These are phyloP conservation scores for Podosphaera fusca DNA, from an alignment of 2,329 filamentous ascomycete species.

Conservation along the genomic window DNA sequence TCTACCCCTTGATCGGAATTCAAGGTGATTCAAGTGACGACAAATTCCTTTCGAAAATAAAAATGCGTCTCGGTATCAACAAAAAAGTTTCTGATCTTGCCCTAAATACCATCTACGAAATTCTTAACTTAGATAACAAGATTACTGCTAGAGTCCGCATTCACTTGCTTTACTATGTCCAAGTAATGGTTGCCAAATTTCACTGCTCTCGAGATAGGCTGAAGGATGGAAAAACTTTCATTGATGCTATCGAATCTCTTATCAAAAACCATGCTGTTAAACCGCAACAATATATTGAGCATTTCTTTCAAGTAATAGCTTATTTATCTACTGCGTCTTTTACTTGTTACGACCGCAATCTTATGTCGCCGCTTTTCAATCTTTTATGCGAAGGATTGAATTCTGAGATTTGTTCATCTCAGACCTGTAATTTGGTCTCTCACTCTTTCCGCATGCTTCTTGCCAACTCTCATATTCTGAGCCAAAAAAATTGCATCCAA, in stretches of 20 bases:
- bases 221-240: conserved; percentile 1
- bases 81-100: conserved; percentile 6
- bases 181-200: conserved; percentile 15
- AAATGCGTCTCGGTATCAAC: conserved; percentile 3
- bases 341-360: conserved; percentile 7
- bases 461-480: conserved; percentile 10
- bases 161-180: conserved; percentile 3
- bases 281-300: conserved; percentile 3
- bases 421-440: conserved; percentile 8
- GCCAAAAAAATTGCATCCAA: conserved; percentile 12
- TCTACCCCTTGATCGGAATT: conserved; percentile 11
- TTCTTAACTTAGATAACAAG: background rate
- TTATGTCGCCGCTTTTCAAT: conserved; percentile 5
- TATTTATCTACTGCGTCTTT: conserved; percentile 13
- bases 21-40: conserved; percentile 3
- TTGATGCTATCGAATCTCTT: conserved; percentile 6
- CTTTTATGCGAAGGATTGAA: conserved; percentile 10
- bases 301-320: conserved; percentile 9
- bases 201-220: conserved; percentile 5
- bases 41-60: background rate
- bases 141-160: background rate
- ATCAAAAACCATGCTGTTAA: conserved; percentile 2
- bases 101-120: conserved; percentile 9
- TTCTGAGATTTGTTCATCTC: background rate
- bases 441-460: conserved; percentile 13